Percentiles rank a stretch among this genome's conserved stretches.
Evolutionary conservation across 768 basidiomycete genomes (phyloP).

Genomic region (Butyriboletus loyo): DNA sequence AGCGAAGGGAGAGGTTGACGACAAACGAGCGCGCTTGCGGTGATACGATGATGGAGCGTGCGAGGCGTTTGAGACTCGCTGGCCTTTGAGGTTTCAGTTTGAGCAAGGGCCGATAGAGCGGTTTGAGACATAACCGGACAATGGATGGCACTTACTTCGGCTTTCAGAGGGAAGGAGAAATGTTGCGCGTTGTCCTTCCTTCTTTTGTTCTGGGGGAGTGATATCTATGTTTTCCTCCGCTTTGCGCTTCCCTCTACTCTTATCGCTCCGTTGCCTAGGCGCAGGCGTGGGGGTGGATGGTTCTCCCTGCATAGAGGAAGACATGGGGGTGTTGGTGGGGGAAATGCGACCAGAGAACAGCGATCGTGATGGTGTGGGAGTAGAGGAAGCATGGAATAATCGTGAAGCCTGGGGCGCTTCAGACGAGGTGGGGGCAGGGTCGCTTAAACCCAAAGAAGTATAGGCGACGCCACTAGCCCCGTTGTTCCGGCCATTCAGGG

Average conservation of each 20-base stretch:
- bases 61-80: conserved; percentile 52
- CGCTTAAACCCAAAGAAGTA: conserved; percentile 16
- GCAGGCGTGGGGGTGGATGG: conserved; percentile 35
- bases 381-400: conserved; percentile 11
- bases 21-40: conserved; percentile 66
- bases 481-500: conserved; percentile 14
- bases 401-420: conserved; percentile 7
- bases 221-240: conserved; percentile 69
- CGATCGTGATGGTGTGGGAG: conserved; percentile 20
- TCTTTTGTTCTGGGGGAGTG: conserved; percentile 63
- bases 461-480: conserved; percentile 14
- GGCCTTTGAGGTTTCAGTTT: conserved; percentile 37
- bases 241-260: conserved; percentile 63
- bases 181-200: conserved; percentile 50
- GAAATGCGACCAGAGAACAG: conserved; percentile 12
- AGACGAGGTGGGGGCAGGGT: conserved; percentile 13
- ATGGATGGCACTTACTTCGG: conserved; percentile 46
- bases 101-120: conserved; percentile 23
- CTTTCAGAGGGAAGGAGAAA: conserved; percentile 56
- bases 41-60: conserved; percentile 71
- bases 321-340: conserved; percentile 7
- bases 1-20: conserved; percentile 36
- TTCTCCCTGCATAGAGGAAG: conserved; percentile 16
- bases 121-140: conserved; percentile 16
- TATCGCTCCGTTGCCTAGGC: conserved; percentile 32